A percentile compares a stretch with the other conserved stretches of the same genome.
Conservation (phyloP, 23 red algal genomes). For the Gracilaria domingensis region DNA sequence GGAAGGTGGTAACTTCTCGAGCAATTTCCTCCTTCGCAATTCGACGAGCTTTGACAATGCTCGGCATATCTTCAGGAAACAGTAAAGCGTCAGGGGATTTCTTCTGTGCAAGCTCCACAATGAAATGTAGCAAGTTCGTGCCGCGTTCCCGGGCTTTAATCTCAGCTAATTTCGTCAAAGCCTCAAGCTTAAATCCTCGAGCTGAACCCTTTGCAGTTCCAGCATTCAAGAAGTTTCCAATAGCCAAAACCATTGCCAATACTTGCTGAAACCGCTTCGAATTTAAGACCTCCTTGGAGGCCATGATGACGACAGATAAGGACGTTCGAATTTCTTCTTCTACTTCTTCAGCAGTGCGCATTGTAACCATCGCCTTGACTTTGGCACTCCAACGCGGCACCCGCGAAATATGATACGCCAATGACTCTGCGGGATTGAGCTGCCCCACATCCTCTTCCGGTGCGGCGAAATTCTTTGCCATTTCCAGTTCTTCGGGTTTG, state of each 20-base stretch:
- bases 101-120: conserved; percentile 64
- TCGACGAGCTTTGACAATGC: conserved; percentile 59
- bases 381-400: conserved; percentile 78
- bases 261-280: conserved; percentile 73
- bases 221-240: conserved; percentile 96
- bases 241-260: conserved; percentile 74
- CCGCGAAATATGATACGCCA: conserved; percentile 60
- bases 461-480: conserved; percentile 71
- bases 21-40: conserved; percentile 78
- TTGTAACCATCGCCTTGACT: conserved; percentile 75
- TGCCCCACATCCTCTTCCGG: conserved; percentile 62
- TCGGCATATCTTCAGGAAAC: conserved; percentile 57
- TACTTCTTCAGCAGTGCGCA: conserved; percentile 71
- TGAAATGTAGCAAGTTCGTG: conserved; percentile 84
- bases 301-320: conserved; percentile 68
- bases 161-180: conserved; percentile 85
- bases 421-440: conserved; percentile 66
- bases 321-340: conserved; percentile 54
- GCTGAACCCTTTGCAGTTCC: conserved; percentile 92
- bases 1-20: conserved; percentile 71
- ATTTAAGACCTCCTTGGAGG: conserved; percentile 72
- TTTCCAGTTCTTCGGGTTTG: conserved; percentile 87
- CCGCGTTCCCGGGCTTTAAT: conserved; percentile 75
- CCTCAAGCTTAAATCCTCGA: conserved; percentile 85
- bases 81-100: conserved; percentile 66